Conservation (phyloP, 192 early-diverging fungal genomes). For the Backusella westeae region DNA sequence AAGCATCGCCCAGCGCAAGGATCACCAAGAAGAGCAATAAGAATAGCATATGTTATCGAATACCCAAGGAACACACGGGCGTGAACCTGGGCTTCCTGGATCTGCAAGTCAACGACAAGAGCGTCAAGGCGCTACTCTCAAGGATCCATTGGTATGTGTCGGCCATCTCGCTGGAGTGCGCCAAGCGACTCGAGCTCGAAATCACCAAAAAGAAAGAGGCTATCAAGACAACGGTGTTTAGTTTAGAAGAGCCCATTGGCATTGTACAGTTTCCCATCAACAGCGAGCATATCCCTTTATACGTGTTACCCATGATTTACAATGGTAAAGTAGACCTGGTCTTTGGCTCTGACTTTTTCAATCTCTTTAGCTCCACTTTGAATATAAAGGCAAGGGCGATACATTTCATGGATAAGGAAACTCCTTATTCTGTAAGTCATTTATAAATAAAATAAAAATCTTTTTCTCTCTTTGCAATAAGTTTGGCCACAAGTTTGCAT, state of each 20-base stretch:
- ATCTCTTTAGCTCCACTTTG: neutral
- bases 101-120: neutral
- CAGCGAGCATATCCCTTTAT: neutral
- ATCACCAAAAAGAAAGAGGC: neutral
- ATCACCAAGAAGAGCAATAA: neutral
- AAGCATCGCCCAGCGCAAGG: neutral
- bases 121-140: slow-evolving; percentile 4
- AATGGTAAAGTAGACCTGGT: slow-evolving; percentile 11
- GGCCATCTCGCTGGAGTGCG: slow-evolving; percentile 2
- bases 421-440: slow-evolving; percentile 10
- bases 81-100: slow-evolving; percentile 17
- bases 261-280: slow-evolving; percentile 3
- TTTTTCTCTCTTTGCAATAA: neutral
- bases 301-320: slow-evolving; percentile 21
- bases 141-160: slow-evolving; percentile 9
- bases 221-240: neutral
- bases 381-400: slow-evolving; percentile 11
- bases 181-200: neutral
- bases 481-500: neutral
- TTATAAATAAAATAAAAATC: neutral
- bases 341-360: slow-evolving; percentile 17
- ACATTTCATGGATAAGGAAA: neutral
- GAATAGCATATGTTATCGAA: neutral
- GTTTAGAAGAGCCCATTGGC: slow-evolving; percentile 9
- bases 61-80: slow-evolving; percentile 2